Evolutionary conservation across 306 rosid genomes (phyloP).

Genomic region (Trifolium repens): DNA sequence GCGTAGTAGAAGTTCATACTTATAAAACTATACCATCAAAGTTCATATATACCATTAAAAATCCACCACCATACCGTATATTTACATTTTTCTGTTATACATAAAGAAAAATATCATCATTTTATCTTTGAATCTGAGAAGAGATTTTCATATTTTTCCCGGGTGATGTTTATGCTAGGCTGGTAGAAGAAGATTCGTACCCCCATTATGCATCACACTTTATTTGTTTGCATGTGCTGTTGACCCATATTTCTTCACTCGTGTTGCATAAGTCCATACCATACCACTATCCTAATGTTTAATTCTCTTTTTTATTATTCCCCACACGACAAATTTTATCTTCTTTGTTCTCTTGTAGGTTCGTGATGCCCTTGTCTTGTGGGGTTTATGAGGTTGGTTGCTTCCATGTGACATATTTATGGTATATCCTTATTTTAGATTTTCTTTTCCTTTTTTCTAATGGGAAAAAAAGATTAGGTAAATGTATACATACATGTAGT

Average conservation of each 20-base stretch:
- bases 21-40: too few species aligned
- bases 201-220: slow-evolving; percentile 8
- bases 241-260: slow-evolving; percentile 27
- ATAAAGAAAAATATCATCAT: background rate
- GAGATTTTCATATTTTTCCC: background rate
- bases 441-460: background rate
- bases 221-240: slow-evolving; percentile 43
- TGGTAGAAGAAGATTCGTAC: background rate
- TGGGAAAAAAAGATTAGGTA: background rate
- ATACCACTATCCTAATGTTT: background rate
- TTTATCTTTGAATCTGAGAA: background rate
- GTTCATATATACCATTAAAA: background rate
- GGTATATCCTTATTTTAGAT: background rate
- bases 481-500: background rate
- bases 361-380: slow-evolving; percentile 39
- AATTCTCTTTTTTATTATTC: slow-evolving; percentile 32
- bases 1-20: too few species aligned
- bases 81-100: background rate
- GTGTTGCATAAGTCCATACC: slow-evolving; percentile 7
- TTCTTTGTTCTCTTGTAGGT: slow-evolving; percentile 20
- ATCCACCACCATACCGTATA: background rate
- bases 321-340: slow-evolving; percentile 27
- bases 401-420: slow-evolving; percentile 45
- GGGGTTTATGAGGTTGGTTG: slow-evolving; percentile 32
- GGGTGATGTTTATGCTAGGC: background rate